Evolutionary conservation across 1,284 basidiomycete species (phyloP), one percentile per base, ranked within the genome.

Genomic region (Agroathelia rolfsii): DNA sequence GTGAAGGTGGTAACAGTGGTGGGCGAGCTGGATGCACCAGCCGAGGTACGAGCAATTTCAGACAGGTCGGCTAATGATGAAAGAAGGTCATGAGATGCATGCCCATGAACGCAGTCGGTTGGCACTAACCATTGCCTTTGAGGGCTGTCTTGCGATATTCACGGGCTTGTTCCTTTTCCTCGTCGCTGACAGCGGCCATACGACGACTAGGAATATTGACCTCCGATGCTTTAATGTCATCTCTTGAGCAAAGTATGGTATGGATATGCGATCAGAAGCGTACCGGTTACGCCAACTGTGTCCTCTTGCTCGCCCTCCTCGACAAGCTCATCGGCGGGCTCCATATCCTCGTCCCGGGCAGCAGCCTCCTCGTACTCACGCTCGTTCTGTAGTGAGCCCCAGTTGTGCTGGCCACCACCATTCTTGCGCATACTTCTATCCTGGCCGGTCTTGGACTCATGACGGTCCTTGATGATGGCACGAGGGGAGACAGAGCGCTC

Each of bases 351-450:
- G 49, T 79, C 74, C 24, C 59, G 58, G 13, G 64, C 37, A 8
- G 69, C 75, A 15, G 62, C 67, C 30, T 50, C 55, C 57, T 77
- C 78, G 49, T 70, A 62, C 40, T 67, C 60, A 25, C 55, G 59
- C 57, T 87, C 79, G 46, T 85, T 65, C 10, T 56, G 56, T 45
- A 84, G 53, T 32, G 67, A 70, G 39, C 87, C 87, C 87, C 87
- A 90, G 61, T 85, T 87, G 61, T 88, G 76, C 3, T 68, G 62
- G 24, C 87, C 87, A 24, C 72, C 75, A 35, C 87, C 87, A 43
- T 71, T 64, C 64, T 92, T 90, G 56, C 76, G 80, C 35, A 85
- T 52, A 41, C 67, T 69, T 54, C 73, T 74, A 66, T 77, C 73
- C 38, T 80, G 66, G 32, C 85, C 87, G 22, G 75, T 72, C 53